phyloP scores from a whole-genome alignment of 2,329 filamentous ascomycete species.

The Pseudogymnoascus sp. region DNA sequence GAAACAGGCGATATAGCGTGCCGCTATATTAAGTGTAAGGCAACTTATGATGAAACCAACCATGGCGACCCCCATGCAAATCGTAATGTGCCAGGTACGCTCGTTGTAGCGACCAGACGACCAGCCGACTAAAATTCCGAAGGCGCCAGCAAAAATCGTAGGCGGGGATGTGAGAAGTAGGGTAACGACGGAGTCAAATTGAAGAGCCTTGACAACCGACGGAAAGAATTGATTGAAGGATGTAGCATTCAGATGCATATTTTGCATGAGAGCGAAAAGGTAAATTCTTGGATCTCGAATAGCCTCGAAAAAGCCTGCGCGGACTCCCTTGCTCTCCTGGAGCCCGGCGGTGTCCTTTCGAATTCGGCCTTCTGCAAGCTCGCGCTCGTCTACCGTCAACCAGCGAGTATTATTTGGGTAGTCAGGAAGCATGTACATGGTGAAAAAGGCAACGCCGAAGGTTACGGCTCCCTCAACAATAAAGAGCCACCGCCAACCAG shows the following conservation, averaged over 20 bases:
- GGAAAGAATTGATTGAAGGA: slow-evolving; percentile 36
- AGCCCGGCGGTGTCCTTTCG: slow-evolving; percentile 37
- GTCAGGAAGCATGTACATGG: slow-evolving; percentile 28
- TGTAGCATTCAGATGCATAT: slow-evolving; percentile 38
- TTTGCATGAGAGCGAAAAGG: slow-evolving; percentile 39
- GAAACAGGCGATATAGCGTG: slow-evolving; percentile 14
- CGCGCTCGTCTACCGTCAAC: slow-evolving; percentile 35
- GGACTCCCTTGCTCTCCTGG: slow-evolving; percentile 28
- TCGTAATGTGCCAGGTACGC: slow-evolving; percentile 31
- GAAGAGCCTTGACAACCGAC: slow-evolving; percentile 30
- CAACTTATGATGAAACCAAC: slow-evolving; percentile 29
- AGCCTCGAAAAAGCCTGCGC: slow-evolving; percentile 35
- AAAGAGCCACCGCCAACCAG: slow-evolving; percentile 43
- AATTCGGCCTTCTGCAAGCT: slow-evolving; percentile 32
- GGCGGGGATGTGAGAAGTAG: slow-evolving; percentile 36
- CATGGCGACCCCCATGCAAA: slow-evolving; percentile 27
- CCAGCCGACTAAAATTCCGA: slow-evolving; percentile 33
- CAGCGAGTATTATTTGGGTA: slow-evolving; percentile 32
- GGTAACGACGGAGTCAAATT: slow-evolving; percentile 33
- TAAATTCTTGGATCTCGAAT: slow-evolving; percentile 35
- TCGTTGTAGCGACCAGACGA: slow-evolving; percentile 33
- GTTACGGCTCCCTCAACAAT: slow-evolving; percentile 44
- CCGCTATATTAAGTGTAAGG: slow-evolving; percentile 22
- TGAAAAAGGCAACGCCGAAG: slow-evolving; percentile 36
- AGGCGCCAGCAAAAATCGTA: slow-evolving; percentile 31